Conservation (phyloP, 1,284 basidiomycete genomes). For the Moesziomyces antarcticus region DNA sequence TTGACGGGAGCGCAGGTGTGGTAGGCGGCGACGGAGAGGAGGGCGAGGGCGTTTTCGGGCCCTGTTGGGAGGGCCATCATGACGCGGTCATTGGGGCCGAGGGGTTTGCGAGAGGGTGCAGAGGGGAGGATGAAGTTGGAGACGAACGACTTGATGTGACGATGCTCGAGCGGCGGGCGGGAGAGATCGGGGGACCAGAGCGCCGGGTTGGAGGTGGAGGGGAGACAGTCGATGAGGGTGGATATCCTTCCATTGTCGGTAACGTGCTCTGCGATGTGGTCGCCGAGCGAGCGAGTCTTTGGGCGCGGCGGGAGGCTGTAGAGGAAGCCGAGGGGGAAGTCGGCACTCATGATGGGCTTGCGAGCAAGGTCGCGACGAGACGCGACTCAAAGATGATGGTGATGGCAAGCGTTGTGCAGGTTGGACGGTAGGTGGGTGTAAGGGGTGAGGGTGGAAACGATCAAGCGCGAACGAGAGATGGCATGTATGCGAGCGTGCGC, state of each 20-base stretch:
- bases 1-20: conserved; percentile 67
- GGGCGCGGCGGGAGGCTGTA: conserved; percentile 57
- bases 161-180: conserved; percentile 63
- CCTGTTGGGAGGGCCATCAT: conserved; percentile 68
- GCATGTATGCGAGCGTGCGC: too few species aligned
- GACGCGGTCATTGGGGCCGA: conserved; percentile 65
- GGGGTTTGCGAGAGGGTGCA: conserved; percentile 26
- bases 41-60: conserved; percentile 64
- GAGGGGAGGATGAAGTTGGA: conserved; percentile 60
- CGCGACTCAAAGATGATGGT: not conserved
- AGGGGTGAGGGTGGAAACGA: not conserved
- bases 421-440: not conserved
- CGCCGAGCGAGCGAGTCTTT: conserved; percentile 60
- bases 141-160: conserved; percentile 62
- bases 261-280: conserved; percentile 62
- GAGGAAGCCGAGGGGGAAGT: conserved; percentile 62
- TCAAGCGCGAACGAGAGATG: too few species aligned
- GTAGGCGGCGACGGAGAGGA: conserved; percentile 63
- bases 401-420: not conserved
- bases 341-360: conserved; percentile 55
- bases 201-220: conserved; percentile 60
- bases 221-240: conserved; percentile 63
- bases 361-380: not conserved
- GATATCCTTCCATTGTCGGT: conserved; percentile 64
- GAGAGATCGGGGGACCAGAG: conserved; percentile 65